A percentile compares a stretch with the other conserved stretches of the same genome.
Evolutionary conservation across 2,329 filamentous ascomycete species (phyloP).

Genomic region (Emericellopsis cladophorae): DNA sequence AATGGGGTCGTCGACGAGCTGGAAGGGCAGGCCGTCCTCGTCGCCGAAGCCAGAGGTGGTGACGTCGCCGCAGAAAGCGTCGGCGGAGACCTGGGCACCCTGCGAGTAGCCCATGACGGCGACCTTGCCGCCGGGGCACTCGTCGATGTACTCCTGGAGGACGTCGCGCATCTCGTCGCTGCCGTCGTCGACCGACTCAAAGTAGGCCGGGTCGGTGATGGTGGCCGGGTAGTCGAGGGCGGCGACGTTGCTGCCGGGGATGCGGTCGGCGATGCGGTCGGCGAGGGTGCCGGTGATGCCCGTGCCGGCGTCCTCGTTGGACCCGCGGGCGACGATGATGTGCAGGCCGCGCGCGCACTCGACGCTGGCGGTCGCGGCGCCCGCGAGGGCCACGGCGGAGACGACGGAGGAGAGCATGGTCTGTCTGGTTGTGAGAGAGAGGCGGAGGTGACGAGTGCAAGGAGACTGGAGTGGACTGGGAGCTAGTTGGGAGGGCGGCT

Average conservation of each 20-base stretch:
- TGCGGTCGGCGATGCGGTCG: conserved; percentile 14
- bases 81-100: conserved; percentile 24
- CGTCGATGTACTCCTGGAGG: conserved; percentile 16
- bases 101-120: conserved; percentile 29
- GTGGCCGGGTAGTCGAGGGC: conserved; percentile 25
- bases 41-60: conserved; percentile 10
- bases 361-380: conserved; percentile 9
- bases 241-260: conserved; percentile 20
- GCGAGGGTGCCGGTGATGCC: conserved; percentile 20
- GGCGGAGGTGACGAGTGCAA: no score
- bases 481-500: no score
- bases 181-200: conserved; percentile 20
- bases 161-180: conserved; percentile 14
- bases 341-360: conserved; percentile 23
- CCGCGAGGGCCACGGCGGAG: conserved; percentile 9
- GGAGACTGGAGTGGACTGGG: no score
- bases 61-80: conserved; percentile 20
- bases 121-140: conserved; percentile 25
- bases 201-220: conserved; percentile 17
- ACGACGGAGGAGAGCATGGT: no score
- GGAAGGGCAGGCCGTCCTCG: conserved; percentile 10
- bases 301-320: conserved; percentile 17
- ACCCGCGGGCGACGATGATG: conserved; percentile 26
- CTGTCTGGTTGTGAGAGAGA: no score
- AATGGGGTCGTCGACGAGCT: conserved; percentile 18